Evolutionary conservation across 1,284 basidiomycete species (phyloP), one percentile per base, ranked within the genome.

Genomic region (Neolentinus lepideus): DNA sequence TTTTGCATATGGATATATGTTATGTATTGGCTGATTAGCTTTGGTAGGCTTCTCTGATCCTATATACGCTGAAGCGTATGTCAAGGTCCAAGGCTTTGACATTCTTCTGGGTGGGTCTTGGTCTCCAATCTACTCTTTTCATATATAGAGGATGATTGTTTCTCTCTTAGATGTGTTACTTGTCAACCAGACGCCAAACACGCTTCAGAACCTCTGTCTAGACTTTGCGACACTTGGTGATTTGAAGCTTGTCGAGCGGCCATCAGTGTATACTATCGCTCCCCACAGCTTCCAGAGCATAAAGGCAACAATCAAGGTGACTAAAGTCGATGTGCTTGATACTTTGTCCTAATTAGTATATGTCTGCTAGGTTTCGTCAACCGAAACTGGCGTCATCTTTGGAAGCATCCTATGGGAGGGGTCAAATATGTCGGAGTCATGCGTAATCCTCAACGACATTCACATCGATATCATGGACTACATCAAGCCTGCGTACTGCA

Each of bases 391-490:
- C 38, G 94, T 98, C 60, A 98, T 98, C 64, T 98, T 98, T 64
- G 96, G 96, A 43, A 97, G 95, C 70, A 98, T 99, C 62, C 85
- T 97, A 19, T 99, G 97, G 88, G 93, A 96, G 62, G 91, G 90
- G n/a, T 85, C 86, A 3, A 90, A 88, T 51, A 85, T 94, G 62
- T 79, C 86, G 0, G 92, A 96, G 67, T 85, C 85, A 52, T 93
- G 86, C 71, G 94, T 93, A 36, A 95, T 99, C 52, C 72, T 98
- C 65, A 98, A 94, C 70, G 96, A 98, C 72, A 95, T 98, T 58
- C 94, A 98, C 72, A 93, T 98, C 61, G 97, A 99, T 71, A 98
- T 99, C 63, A 96, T 99, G 91, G 96, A 98, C 71, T 99, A 98
- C 72, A 99, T 99, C 76, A 94, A 97, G 70, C 95, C 96, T 0